Evolutionary conservation across 768 basidiomycete species (phyloP).

Genomic region (Tylopilus sp.): DNA sequence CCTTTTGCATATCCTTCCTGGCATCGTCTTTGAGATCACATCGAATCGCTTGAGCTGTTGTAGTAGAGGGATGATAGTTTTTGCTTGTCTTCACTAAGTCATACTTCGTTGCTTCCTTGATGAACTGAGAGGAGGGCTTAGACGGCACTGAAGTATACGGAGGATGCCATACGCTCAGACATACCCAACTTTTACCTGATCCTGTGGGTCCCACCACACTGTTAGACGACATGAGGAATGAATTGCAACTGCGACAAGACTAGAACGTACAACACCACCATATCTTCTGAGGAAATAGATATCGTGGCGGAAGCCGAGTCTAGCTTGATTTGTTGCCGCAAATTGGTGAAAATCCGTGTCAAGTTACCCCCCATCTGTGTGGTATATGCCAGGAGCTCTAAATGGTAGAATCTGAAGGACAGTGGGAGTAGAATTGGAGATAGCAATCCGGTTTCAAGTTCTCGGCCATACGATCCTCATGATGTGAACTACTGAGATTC

Average conservation of each 20-base stretch:
- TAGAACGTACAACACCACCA: conserved; percentile 21
- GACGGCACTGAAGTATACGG: not conserved
- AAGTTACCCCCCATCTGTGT: not conserved
- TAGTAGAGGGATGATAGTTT: conserved; percentile 3
- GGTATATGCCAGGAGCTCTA: not conserved
- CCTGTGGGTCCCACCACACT: conserved; percentile 20
- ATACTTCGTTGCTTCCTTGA: conserved; percentile 7
- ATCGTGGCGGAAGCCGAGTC: not conserved
- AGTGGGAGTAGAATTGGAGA: no score
- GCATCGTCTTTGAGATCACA: conserved; percentile 13
- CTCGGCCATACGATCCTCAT: no score
- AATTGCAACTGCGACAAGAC: not conserved
- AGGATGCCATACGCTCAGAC: not conserved
- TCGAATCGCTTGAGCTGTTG: conserved; percentile 9
- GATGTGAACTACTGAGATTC: no score
- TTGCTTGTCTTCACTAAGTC: not conserved
- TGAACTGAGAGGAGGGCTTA: conserved; percentile 9
- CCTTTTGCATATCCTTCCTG: not conserved
- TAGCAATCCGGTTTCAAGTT: no score
- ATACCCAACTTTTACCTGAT: conserved; percentile 21
- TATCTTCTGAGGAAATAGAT: conserved; percentile 12
- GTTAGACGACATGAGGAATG: not conserved
- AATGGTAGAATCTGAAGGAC: not conserved
- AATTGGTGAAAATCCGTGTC: not conserved
- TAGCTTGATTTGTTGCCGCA: conserved; percentile 15